Percentiles rank a stretch among this genome's conserved stretches.
Conservation (phyloP, 176 grass and related monocot species). For the maize (Zea mays) region DNA sequence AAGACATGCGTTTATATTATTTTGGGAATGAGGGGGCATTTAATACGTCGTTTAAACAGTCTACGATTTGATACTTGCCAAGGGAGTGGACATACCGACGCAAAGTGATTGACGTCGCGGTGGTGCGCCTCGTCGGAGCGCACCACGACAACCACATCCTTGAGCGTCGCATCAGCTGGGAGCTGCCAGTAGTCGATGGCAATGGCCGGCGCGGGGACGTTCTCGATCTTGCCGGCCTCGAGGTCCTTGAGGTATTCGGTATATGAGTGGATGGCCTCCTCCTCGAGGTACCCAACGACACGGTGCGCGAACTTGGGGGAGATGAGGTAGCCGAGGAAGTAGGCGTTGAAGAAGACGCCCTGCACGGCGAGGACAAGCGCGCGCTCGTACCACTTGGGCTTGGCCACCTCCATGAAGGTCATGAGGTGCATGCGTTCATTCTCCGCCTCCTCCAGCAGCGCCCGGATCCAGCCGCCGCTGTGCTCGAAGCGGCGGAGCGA, state of each 20-base stretch:
- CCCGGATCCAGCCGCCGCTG: conserved; percentile 73
- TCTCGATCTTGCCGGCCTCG: conserved; percentile 68
- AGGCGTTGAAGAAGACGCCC: conserved; percentile 71
- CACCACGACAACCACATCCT: conserved; percentile 66
- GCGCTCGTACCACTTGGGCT: conserved; percentile 75
- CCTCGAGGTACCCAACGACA: conserved; percentile 79
- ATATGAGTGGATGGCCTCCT: conserved; percentile 86
- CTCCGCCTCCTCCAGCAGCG: conserved; percentile 74
- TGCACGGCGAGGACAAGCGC: conserved; percentile 63
- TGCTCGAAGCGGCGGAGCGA: conserved; percentile 76
- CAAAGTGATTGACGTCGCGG: conserved; percentile 87
- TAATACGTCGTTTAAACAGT: too few relatives aligned
- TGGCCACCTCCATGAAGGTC: conserved; percentile 84
- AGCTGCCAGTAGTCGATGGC: conserved; percentile 92
- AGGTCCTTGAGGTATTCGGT: conserved; percentile 75
- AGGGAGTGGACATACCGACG: conserved; percentile 43
- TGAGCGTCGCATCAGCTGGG: conserved; percentile 52
- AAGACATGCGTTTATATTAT: too few relatives aligned
- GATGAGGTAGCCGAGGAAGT: conserved; percentile 54
- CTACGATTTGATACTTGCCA: neutral
- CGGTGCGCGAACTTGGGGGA: conserved; percentile 76
- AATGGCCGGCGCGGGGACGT: conserved; percentile 66
- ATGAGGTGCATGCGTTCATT: conserved; percentile 86
- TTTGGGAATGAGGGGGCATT: too few relatives aligned
- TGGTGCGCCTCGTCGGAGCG: conserved; percentile 82